Base-by-base conservation (phyloP, 164 flowering plant species). In the Liquidambar formosana region DNA sequence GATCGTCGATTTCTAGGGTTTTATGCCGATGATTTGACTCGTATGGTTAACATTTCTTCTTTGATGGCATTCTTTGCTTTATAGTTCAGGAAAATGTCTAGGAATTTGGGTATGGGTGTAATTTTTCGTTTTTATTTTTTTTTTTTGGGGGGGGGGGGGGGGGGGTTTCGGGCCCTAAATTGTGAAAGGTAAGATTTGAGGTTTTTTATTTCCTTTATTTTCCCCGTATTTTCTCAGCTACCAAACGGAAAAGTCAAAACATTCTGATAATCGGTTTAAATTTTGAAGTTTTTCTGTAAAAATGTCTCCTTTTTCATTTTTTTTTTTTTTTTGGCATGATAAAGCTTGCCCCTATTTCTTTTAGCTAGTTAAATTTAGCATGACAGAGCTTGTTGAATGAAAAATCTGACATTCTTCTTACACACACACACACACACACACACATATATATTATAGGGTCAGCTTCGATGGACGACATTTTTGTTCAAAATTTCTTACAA, bases 1-100 rank as follows among this genome's bases (percentile, higher is more conserved):
- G 10, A 26, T 72, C 52, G 18, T 25, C 25, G 61, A 65, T 72
- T 52, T 64, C 26, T 72, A 60, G 61, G 61, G 66, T 60, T 64
- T 21, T 11, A 13, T 48, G 4, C 48, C 6, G 10, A 14, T 5
- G 27, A 23, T 23, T n/a, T 53, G 23, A 62, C 1, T 70, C 18
- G 23, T 54, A 11, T 69, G 47, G 22, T 10, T 18, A 49, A 8
- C 12, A 23, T 23, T 13, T 27, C 21, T 26, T 11, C 59, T 41
- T 49, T 38, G 9, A n/a, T 47, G 13, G 25, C 16, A 54, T 43
- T 15, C 1, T 10, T 52, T 33, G 4, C n/a, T 25, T n/a, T n/a
- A n/a, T 47, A 28, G 51, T 46, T 2, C 9, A 10, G 22, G 22
- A 18, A 51, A 51, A 9, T n/a, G 21, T 51, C 6, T n/a, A n/a